Evolutionary conservation across 2,329 filamentous ascomycete species (phyloP).

Genomic region (Lachnellula hyalina): DNA sequence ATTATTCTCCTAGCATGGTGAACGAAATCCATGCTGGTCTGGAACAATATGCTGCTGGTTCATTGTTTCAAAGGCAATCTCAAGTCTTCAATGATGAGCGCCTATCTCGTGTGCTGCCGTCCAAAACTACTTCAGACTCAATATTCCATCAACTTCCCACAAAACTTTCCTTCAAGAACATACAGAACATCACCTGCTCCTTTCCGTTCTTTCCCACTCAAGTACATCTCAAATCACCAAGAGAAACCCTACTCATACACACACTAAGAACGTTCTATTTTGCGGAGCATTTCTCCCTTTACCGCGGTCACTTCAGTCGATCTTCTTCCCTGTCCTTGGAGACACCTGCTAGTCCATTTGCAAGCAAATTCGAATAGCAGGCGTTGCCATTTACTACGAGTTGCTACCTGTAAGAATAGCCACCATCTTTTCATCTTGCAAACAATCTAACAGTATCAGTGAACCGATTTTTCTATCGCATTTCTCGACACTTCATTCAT

Average conservation of each 20-base stretch:
- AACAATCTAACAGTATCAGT: background rate
- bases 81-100: background rate
- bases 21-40: background rate
- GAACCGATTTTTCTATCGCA: background rate
- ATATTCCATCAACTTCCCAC: background rate
- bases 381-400: too few relatives aligned
- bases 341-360: too few relatives aligned
- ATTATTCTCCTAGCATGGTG: conserved; percentile 6
- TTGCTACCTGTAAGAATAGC: too few relatives aligned
- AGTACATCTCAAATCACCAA: background rate
- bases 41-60: background rate
- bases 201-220: background rate
- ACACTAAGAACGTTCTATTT: too few relatives aligned
- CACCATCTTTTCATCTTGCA: too few relatives aligned
- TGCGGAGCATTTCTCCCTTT: too few relatives aligned
- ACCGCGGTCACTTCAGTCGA: background rate
- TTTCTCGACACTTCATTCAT: background rate
- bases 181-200: background rate
- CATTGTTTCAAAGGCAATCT: background rate
- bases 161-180: background rate
- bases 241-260: too few relatives aligned
- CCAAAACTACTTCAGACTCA: background rate
- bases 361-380: too few relatives aligned
- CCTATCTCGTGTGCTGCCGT: background rate
- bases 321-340: background rate